phyloP scores from a whole-genome alignment of 2,329 filamentous ascomycete species.

The Trichoderma sp. region DNA sequence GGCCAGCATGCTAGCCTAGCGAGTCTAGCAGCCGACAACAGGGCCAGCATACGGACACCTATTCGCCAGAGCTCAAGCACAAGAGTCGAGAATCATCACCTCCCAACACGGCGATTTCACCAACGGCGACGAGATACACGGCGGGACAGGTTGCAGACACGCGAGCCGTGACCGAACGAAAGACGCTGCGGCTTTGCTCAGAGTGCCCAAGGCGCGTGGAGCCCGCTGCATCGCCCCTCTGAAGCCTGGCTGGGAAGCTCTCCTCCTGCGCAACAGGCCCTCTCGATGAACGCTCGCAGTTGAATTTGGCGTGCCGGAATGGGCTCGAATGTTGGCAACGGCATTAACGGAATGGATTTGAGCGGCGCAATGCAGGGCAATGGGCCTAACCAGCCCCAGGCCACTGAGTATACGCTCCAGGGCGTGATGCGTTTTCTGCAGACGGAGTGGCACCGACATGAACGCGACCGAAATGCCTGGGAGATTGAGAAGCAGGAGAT shows the following conservation, averaged over 20 bases:
- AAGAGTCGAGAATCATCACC: conserved; percentile 1
- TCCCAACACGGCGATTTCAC: neutral
- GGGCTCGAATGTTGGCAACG: conserved; percentile 44
- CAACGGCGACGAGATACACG: neutral
- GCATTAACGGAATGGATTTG: conserved; percentile 46
- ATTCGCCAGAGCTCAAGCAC: conserved; percentile 15
- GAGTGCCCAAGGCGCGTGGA: conserved; percentile 20
- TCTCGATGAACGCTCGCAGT: conserved; percentile 39
- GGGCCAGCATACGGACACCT: conserved; percentile 20
- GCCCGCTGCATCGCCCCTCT: conserved; percentile 19
- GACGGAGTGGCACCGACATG: conserved; percentile 98
- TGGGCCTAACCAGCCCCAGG: conserved; percentile 51
- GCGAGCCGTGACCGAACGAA: neutral
- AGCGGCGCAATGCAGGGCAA: conserved; percentile 44
- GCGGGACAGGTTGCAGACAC: neutral
- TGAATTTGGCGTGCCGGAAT: conserved; percentile 38
- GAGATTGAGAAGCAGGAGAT: conserved; percentile 99
- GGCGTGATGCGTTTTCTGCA: conserved; percentile 98
- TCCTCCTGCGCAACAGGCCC: conserved; percentile 26
- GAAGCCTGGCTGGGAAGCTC: conserved; percentile 24
- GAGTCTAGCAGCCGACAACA: conserved; percentile 13
- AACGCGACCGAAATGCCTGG: conserved; percentile 96
- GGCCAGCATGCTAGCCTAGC: conserved; percentile 22
- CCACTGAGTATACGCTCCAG: conserved; percentile 61
- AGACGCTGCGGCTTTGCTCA: neutral